These are phyloP conservation scores for Lodderomyces orthopsilosis DNA, from an alignment of 1,139 yeast genomes.

Conservation along the genomic window DNA sequence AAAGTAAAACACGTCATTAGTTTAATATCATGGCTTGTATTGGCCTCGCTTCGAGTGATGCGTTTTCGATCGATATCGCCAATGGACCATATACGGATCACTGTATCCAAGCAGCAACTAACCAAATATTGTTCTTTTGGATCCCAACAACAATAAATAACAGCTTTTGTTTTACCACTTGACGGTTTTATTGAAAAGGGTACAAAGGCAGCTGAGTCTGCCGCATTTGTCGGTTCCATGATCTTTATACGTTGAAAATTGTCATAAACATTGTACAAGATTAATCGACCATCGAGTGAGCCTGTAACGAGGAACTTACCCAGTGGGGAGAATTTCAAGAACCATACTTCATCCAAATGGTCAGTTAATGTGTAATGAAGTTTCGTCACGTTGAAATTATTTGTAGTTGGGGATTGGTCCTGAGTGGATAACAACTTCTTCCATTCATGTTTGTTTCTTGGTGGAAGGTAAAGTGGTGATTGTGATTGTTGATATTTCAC, in stretches of 20 bases:
- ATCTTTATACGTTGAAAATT: constrained; percentile 46
- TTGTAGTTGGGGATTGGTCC: constrained; percentile 5
- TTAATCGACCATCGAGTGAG: constrained; percentile 63
- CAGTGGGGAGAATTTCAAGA: constrained; percentile 69
- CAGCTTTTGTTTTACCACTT: constrained; percentile 43
- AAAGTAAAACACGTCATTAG: constrained; percentile 37
- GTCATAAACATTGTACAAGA: constrained; percentile 63
- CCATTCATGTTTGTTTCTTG: constrained; percentile 20
- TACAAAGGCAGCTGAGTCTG: constrained; percentile 29
- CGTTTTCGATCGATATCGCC: constrained; percentile 24
- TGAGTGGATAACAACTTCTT: constrained; percentile 4
- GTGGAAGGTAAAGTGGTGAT: constrained; percentile 36
- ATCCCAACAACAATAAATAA: constrained; percentile 72
- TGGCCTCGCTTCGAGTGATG: constrained; percentile 11
- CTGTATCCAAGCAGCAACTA: constrained; percentile 66
- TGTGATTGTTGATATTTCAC: constrained; percentile 26
- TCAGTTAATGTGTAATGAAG: constrained; percentile 39
- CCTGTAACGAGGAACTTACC: constrained; percentile 78
- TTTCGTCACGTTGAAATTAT: constrained; percentile 11
- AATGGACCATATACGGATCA: constrained; percentile 68
- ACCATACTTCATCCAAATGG: constrained; percentile 85
- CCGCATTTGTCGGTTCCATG: constrained; percentile 30
- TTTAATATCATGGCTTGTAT: constrained; percentile 14
- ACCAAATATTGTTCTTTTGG: constrained; percentile 65
- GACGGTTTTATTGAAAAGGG: constrained; percentile 24